Evolutionary conservation across 2,329 filamentous ascomycete genomes (phyloP).

Genomic region (Hortaea werneckii): DNA sequence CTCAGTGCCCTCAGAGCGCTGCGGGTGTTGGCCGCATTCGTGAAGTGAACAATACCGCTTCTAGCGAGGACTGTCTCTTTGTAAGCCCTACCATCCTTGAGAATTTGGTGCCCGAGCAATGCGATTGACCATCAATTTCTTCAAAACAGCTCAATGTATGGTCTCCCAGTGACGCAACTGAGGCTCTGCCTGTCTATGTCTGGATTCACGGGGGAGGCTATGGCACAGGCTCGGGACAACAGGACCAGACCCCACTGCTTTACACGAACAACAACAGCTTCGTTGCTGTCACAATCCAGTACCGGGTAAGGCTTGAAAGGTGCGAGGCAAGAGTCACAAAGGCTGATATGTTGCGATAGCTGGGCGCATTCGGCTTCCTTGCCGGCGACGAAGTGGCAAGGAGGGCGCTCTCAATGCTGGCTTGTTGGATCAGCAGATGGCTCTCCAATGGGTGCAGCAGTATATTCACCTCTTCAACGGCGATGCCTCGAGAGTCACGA

Average conservation of each 20-base stretch:
- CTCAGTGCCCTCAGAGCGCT: constrained; percentile 16
- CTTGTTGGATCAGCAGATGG: constrained; percentile 39
- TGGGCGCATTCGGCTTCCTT: constrained; percentile 38
- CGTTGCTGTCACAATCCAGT: constrained; percentile 41
- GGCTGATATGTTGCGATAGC: constrained; percentile 11
- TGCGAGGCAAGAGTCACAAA: constrained; percentile 2
- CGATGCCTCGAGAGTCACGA: constrained; percentile 36
- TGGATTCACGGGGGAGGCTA: constrained; percentile 34
- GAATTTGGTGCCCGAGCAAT: too few relatives aligned
- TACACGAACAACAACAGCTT: constrained; percentile 41
- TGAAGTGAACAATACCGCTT: constrained; percentile 7
- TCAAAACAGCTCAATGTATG: constrained; percentile 12
- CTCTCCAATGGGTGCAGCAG: constrained; percentile 42
- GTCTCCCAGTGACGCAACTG: constrained; percentile 24
- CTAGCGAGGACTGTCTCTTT: constrained; percentile 28
- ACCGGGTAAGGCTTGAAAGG: constrained; percentile 27
- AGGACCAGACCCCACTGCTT: constrained; percentile 33
- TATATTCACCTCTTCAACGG: constrained; percentile 40
- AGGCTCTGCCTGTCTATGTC: constrained; percentile 28
- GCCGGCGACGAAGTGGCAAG: constrained; percentile 28
- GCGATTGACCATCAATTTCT: too few relatives aligned
- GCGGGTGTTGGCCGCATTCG: background rate
- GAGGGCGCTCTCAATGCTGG: constrained; percentile 31
- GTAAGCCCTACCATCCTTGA: constrained; percentile 7
- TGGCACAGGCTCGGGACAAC: constrained; percentile 28